These are phyloP conservation scores for Golovinomyces cichoracearum DNA, from an alignment of 2,329 filamentous ascomycete species.

Conservation along the genomic window DNA sequence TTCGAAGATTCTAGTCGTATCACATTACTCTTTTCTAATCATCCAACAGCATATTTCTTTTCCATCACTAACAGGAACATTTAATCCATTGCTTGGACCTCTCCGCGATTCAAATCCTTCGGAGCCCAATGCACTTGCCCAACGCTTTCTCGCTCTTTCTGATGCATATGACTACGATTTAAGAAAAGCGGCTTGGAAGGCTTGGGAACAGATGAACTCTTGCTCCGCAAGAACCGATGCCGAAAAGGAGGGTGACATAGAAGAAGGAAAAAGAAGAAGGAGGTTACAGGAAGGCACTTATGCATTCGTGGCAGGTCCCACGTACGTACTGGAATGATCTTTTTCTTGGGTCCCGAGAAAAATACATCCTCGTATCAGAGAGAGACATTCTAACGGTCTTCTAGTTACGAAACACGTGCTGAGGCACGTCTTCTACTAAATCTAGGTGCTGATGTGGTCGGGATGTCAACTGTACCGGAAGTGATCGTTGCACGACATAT, in stretches of 20 bases:
- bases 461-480: conserved; percentile 45
- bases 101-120: background rate
- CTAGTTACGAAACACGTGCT: conserved; percentile 33
- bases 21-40: no score
- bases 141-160: conserved; percentile 7
- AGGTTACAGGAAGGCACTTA: conserved; percentile 6
- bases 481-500: conserved; percentile 39
- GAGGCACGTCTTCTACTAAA: conserved; percentile 35
- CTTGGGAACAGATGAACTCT: conserved; percentile 3
- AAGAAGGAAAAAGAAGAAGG: background rate
- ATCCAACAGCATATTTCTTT: conserved; percentile 6
- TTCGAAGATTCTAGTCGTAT: background rate
- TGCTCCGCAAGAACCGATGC: background rate
- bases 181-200: conserved; percentile 4
- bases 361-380: no score
- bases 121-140: conserved; percentile 1
- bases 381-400: background rate
- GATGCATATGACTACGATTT: conserved; percentile 9
- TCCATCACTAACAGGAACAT: conserved; percentile 4
- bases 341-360: background rate
- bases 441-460: conserved; percentile 40
- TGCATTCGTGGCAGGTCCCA: conserved; percentile 7
- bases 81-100: conserved; percentile 5
- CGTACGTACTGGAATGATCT: conserved; percentile 3
- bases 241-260: no score